Evolutionary conservation across 257 asterid species (phyloP).

Genomic region (Nicotiana obtusifolia): DNA sequence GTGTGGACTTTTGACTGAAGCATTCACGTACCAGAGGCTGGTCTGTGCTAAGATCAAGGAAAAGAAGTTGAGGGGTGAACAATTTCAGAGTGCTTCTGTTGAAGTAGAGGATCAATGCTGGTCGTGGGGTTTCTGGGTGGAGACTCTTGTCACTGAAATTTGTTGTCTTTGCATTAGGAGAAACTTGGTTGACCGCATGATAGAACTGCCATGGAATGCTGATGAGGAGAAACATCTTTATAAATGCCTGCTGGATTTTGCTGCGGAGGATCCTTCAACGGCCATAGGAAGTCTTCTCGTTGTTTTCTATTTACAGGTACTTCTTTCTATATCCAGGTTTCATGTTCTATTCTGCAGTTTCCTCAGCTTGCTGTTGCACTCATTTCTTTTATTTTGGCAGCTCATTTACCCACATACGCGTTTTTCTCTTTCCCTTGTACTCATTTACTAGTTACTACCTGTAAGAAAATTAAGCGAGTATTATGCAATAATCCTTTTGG

Average conservation of each 20-base stretch:
- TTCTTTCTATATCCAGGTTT: neutral
- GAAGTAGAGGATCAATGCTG: slow-evolving; percentile 36
- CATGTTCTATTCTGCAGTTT: neutral
- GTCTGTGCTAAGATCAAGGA: slow-evolving; percentile 59
- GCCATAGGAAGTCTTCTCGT: slow-evolving; percentile 85
- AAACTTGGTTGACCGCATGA: slow-evolving; percentile 75
- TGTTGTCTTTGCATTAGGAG: slow-evolving; percentile 80
- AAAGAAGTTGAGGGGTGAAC: slow-evolving; percentile 36
- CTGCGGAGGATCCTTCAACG: slow-evolving; percentile 57
- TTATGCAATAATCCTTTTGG: neutral
- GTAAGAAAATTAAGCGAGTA: neutral
- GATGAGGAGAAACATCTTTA: slow-evolving; percentile 88
- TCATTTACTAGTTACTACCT: neutral
- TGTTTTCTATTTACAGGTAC: slow-evolving; percentile 92
- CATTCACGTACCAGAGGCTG: slow-evolving; percentile 88
- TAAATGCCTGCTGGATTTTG: slow-evolving; percentile 70
- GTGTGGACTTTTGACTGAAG: slow-evolving; percentile 93
- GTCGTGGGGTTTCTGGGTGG: slow-evolving; percentile 67
- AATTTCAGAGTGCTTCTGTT: slow-evolving; percentile 21
- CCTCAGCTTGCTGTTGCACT: neutral
- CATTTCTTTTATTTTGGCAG: neutral
- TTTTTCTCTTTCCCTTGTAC: neutral
- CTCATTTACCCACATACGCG: neutral
- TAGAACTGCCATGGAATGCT: slow-evolving; percentile 88
- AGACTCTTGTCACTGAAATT: slow-evolving; percentile 75